Conservation (phyloP, 2,329 filamentous ascomycete species). For the Drechslerella coelobrocha region DNA sequence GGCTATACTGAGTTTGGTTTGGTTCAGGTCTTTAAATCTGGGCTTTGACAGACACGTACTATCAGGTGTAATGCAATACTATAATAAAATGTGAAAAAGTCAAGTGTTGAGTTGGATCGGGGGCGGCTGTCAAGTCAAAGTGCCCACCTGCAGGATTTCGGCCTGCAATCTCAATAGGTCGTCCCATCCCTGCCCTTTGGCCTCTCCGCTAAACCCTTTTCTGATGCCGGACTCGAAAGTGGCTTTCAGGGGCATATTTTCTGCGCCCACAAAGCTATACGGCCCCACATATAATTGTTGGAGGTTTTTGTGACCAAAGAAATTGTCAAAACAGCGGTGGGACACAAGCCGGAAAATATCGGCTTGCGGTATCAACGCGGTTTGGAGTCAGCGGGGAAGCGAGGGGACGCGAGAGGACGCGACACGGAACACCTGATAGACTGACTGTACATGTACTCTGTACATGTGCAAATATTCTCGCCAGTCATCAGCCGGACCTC, state of each 20-base stretch:
- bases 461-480: background rate
- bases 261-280: background rate
- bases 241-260: conserved; percentile 1
- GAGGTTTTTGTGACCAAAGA: background rate
- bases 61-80: background rate
- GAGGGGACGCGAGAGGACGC: background rate
- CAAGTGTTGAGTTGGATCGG: background rate
- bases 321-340: background rate
- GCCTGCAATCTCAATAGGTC: conserved; percentile 1
- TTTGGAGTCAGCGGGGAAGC: background rate
- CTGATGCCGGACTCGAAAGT: background rate
- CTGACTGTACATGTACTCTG: background rate
- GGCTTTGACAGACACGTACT: background rate
- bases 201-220: background rate
- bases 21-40: conserved; percentile 1
- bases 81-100: too few species aligned
- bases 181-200: background rate
- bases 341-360: background rate
- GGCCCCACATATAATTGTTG: background rate
- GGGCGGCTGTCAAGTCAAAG: background rate
- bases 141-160: background rate
- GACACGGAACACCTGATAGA: background rate
- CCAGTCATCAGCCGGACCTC: background rate
- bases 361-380: background rate
- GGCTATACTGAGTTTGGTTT: conserved; percentile 27